These are phyloP conservation scores for Uronychia binucleata DNA, from an alignment of 73 alveolate species.

Conservation along the genomic window DNA sequence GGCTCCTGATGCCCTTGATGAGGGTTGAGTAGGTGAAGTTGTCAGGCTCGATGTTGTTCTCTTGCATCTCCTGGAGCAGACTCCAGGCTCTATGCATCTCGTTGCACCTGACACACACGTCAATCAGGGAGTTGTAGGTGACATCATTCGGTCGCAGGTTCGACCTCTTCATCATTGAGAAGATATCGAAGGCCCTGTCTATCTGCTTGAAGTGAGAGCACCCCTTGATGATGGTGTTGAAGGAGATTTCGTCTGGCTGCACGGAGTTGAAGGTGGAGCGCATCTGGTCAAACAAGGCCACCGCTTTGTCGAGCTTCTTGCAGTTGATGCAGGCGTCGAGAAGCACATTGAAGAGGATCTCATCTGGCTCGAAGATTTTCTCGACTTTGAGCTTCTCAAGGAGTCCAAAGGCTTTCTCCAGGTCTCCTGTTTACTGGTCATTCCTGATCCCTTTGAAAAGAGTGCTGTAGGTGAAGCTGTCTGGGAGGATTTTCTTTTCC, in stretches of 20 bases:
- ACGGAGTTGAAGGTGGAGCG: constrained; percentile 8
- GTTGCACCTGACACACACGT: constrained; percentile 89
- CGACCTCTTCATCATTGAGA: constrained; percentile 68
- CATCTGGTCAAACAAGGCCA: constrained; percentile 68
- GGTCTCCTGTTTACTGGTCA: not conserved
- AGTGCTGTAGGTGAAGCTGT: constrained; percentile 60
- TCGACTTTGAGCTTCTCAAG: not conserved
- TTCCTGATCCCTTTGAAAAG: constrained; percentile 59
- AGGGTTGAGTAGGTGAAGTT: constrained; percentile 92
- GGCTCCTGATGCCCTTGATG: constrained; percentile 84
- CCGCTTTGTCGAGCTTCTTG: constrained; percentile 65
- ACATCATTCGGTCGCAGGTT: constrained; percentile 90
- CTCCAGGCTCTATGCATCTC: constrained; percentile 84
- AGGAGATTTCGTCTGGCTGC: constrained; percentile 89
- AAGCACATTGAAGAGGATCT: constrained; percentile 34
- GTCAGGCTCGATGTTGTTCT: constrained; percentile 76
- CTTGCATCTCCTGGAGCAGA: constrained; percentile 81
- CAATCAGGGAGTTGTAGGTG: constrained; percentile 94
- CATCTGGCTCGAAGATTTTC: constrained; percentile 38
- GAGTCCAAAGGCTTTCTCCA: constrained; percentile 41
- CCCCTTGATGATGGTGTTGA: constrained; percentile 95
- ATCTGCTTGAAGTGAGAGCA: constrained; percentile 81
- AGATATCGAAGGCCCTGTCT: constrained; percentile 79
- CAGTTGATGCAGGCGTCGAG: constrained; percentile 77
- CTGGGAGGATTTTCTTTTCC: constrained; percentile 42